Evolutionary conservation across 2,329 filamentous ascomycete genomes (phyloP), one percentile per base, ranked within the genome.

Genomic region (Aspergillus bombycis): DNA sequence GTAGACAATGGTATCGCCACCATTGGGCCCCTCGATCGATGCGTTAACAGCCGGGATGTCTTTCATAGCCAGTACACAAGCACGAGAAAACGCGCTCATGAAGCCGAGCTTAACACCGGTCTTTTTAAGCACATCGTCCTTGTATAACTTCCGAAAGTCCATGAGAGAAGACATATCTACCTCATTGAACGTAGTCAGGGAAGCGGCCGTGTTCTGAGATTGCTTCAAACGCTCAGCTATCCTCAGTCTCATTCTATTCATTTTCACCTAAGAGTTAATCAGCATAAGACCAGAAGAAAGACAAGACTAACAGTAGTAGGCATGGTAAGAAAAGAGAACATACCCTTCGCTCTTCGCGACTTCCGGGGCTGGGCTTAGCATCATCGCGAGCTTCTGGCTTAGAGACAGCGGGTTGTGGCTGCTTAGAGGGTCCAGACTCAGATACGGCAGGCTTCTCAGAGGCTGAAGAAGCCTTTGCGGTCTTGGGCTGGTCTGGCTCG

Each of bases 181-280:
- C 81, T 98, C 94, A 80, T 99, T 97, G 86, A 99, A 99, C 30
- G 95, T 99, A 55, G 95, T 98, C 59, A 99, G 85, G 4, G 95
- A 97, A 52, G 95, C 95, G 57, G 95, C 94, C 1, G 95, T 98
- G 83, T 99, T 99, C 79, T 99, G 95, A 23, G 95, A 98, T 79
- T 99, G 95, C 88, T 99, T 99, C 69, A 99, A 87, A 71, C 95
- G 93, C 84, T 99, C 95, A 57, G 95, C 93, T 71, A 98, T 99
- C 66, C 95, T 90, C 65, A 98, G 88, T 69, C 95, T 93, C 95
- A 99, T 99, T 69, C 95, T 93, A 85, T 98, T 98, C 95, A 99
- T 99, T 86, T 99, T 99, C 74, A 98, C 93, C 92, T 95, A 52
- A 56, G 10, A 45, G 34, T 36, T 48, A 43, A 48, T 67, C 41